Evolutionary conservation across 1,284 basidiomycete species (phyloP).

Genomic region (Fomitopsis pinicola): DNA sequence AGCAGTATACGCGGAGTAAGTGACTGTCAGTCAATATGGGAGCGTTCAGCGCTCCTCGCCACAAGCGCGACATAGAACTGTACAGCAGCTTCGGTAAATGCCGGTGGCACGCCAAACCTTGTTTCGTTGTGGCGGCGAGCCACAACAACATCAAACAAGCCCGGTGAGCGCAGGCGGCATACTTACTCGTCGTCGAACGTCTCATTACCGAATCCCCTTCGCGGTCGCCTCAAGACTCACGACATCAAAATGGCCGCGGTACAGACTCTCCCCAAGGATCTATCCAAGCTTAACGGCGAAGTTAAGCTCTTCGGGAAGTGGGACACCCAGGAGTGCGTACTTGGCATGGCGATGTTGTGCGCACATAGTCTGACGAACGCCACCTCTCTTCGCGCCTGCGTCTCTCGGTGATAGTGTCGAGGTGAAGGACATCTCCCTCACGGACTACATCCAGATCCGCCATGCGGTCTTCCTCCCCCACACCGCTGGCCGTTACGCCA

Average conservation of each 20-base stretch:
- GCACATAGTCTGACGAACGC: not conserved
- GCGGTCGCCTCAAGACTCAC: conserved; percentile 21
- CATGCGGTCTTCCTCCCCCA: conserved; percentile 98
- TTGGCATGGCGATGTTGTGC: not conserved
- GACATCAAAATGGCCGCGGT: conserved; percentile 48
- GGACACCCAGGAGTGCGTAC: conserved; percentile 91
- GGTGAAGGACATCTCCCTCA: conserved; percentile 98
- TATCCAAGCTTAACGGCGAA: conserved; percentile 81
- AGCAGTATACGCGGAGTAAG: too few species aligned
- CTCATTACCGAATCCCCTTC: conserved; percentile 6
- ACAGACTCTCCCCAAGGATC: conserved; percentile 78
- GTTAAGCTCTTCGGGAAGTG: conserved; percentile 97
- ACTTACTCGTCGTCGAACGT: conserved; percentile 17
- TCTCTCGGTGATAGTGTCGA: conserved; percentile 68
- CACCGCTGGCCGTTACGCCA: conserved; percentile 98
- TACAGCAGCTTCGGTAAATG: conserved; percentile 40
- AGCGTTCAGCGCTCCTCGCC: not conserved
- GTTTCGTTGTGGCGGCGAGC: conserved; percentile 27
- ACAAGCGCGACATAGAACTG: conserved; percentile 16
- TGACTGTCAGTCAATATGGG: not conserved
- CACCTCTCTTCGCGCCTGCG: conserved; percentile 23
- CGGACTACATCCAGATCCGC: conserved; percentile 99
- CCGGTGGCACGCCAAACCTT: conserved; percentile 43
- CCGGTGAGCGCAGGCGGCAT: conserved; percentile 15
- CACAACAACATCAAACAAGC: conserved; percentile 47